Evolutionary conservation across 1,284 basidiomycete genomes (phyloP).

Genomic region (Sutorius eximius): DNA sequence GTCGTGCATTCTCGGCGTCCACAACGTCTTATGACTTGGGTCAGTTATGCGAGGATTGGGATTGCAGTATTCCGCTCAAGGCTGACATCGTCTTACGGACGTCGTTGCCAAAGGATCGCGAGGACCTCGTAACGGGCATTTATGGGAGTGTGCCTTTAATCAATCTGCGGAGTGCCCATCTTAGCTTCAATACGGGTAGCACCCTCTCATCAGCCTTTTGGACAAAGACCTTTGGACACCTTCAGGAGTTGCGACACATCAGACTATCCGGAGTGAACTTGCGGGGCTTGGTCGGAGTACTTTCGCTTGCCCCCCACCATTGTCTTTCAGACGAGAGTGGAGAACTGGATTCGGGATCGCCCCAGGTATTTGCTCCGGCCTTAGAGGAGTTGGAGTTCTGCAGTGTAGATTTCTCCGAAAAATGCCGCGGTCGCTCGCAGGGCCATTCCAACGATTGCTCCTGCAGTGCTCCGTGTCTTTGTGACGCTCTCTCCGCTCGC

Average conservation of each 20-base stretch:
- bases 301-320: constrained; percentile 4
- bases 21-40: constrained; percentile 8
- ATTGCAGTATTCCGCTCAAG: constrained; percentile 20
- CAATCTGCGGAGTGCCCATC: constrained; percentile 11
- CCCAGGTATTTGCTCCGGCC: constrained; percentile 28
- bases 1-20: constrained; percentile 8
- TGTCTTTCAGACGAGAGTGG: background rate
- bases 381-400: constrained; percentile 34
- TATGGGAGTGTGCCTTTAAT: constrained; percentile 19
- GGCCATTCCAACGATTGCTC: constrained; percentile 3
- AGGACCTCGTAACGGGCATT: constrained; percentile 12
- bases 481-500: constrained; percentile 20
- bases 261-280: constrained; percentile 7
- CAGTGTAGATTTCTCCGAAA: constrained; percentile 26
- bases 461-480: constrained; percentile 14
- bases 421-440: constrained; percentile 13
- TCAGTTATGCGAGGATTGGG: constrained; percentile 21
- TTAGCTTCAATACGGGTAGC: constrained; percentile 12
- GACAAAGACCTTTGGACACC: constrained; percentile 15
- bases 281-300: constrained; percentile 9
- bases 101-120: constrained; percentile 11
- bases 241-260: constrained; percentile 16
- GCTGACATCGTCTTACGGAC: constrained; percentile 12
- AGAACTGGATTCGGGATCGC: background rate
- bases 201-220: constrained; percentile 19